Evolutionary conservation across 2,329 filamentous ascomycete genomes (phyloP).

Genomic region (Arachnopeziza araneosa): DNA sequence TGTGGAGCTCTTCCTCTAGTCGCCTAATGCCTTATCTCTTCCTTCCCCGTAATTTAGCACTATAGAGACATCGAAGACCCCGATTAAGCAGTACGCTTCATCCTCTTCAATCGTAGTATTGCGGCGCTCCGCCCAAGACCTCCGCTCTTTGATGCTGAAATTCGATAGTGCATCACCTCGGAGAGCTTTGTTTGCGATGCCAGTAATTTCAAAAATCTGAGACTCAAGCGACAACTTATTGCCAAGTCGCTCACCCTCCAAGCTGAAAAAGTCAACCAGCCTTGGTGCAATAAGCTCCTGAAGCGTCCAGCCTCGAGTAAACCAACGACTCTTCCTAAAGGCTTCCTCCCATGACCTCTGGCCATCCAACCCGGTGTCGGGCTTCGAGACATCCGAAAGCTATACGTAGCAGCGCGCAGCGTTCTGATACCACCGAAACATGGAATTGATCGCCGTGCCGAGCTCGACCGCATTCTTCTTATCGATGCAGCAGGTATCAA

Average conservation of each 20-base stretch:
- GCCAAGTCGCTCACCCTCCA: constrained; percentile 12
- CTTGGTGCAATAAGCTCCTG: constrained; percentile 14
- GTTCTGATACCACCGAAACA: constrained; percentile 12
- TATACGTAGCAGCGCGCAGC: constrained; percentile 10
- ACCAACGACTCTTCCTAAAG: constrained; percentile 3
- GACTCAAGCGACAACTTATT: constrained; percentile 13
- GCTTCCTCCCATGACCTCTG: constrained; percentile 3
- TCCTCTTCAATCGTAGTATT: constrained; percentile 35
- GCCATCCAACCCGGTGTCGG: background rate
- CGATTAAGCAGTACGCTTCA: constrained; percentile 40
- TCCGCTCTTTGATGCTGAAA: constrained; percentile 12
- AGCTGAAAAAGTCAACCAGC: constrained; percentile 12
- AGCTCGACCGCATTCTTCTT: background rate
- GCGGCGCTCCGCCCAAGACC: constrained; percentile 37
- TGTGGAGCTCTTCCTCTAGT: constrained; percentile 33
- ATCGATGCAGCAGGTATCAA: constrained; percentile 18
- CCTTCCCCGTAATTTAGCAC: constrained; percentile 39
- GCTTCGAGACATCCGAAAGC: constrained; percentile 6
- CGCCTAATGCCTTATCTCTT: constrained; percentile 27
- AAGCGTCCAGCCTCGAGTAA: constrained; percentile 9
- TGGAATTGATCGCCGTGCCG: constrained; percentile 4
- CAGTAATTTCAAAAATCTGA: constrained; percentile 14
- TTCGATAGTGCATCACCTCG: constrained; percentile 10
- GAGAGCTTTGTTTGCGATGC: constrained; percentile 13
- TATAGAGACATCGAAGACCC: constrained; percentile 40